Evolutionary conservation across 768 basidiomycete genomes (phyloP).

Genomic region (Xerocomus potaroensis): DNA sequence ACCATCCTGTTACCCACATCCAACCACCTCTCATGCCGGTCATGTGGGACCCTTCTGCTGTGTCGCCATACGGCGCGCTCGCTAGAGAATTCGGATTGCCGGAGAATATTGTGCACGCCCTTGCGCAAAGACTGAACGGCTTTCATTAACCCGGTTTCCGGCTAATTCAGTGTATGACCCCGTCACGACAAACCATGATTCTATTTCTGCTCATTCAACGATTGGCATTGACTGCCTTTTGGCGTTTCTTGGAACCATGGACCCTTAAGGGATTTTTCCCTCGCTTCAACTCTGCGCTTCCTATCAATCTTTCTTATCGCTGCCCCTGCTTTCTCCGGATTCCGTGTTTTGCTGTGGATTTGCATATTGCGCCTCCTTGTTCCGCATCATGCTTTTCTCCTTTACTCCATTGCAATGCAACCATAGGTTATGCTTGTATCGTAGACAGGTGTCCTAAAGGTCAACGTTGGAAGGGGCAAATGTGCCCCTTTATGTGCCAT

Average conservation of each 20-base stretch:
- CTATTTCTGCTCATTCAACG: neutral
- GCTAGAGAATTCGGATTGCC: conserved; percentile 76
- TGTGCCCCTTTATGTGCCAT: neutral
- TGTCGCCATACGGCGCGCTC: conserved; percentile 44
- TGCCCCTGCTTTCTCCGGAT: conserved; percentile 11
- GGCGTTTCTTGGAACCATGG: conserved; percentile 25
- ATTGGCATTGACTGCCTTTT: conserved; percentile 28
- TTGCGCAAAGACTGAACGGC: conserved; percentile 51
- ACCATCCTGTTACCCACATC: conserved; percentile 3
- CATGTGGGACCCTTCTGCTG: conserved; percentile 18
- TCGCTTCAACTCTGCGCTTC: conserved; percentile 17
- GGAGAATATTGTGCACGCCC: conserved; percentile 59
- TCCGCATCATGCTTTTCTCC: conserved; percentile 12
- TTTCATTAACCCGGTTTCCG: conserved; percentile 15
- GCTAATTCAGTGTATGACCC: neutral
- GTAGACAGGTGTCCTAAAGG: conserved; percentile 18
- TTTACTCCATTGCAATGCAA: conserved; percentile 18
- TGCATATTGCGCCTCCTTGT: conserved; percentile 21
- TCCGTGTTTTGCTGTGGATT: conserved; percentile 26
- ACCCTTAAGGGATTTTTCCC: conserved; percentile 9
- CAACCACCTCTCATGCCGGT: conserved; percentile 14
- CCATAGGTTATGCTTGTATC: conserved; percentile 27
- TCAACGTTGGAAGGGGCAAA: conserved; percentile 1
- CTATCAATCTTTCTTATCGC: conserved; percentile 14
- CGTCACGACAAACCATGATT: conserved; percentile 17